Evolutionary conservation across 2,329 filamentous ascomycete genomes (phyloP).

Genomic region (Emericellopsis atlantica): DNA sequence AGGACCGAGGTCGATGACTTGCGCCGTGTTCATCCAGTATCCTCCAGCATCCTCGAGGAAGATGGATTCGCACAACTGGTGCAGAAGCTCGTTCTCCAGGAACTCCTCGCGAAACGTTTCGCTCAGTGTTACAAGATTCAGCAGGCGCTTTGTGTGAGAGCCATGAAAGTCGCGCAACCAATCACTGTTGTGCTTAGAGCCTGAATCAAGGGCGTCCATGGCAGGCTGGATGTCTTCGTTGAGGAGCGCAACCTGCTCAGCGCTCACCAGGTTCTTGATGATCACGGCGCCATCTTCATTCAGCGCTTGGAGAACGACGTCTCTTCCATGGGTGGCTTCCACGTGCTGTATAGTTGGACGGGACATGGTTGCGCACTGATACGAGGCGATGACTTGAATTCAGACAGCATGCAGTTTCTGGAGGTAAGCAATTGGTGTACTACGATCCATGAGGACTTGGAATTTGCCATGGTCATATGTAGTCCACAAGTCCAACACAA

Average conservation of each 20-base stretch:
- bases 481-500: too few species aligned
- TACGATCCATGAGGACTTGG: too few species aligned
- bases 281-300: conserved; percentile 1
- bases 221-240: conserved; percentile 1
- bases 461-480: too few species aligned
- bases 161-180: conserved; percentile 7
- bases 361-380: background rate
- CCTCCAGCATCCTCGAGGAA: conserved; percentile 11
- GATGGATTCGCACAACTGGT: conserved; percentile 5
- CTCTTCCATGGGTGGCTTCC: background rate
- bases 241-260: conserved; percentile 1
- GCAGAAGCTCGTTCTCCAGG: conserved; percentile 13
- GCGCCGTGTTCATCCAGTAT: conserved; percentile 14
- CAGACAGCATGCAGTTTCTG: too few species aligned
- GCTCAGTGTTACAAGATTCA: conserved; percentile 10
- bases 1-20: conserved; percentile 11
- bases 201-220: background rate
- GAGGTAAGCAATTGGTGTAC: too few species aligned
- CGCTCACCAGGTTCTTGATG: conserved; percentile 1
- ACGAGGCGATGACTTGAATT: too few species aligned
- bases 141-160: conserved; percentile 12
- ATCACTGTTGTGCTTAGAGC: conserved; percentile 2
- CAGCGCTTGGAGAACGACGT: background rate
- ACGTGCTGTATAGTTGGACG: background rate
- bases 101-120: conserved; percentile 13